Evolutionary conservation across 306 rosid genomes (phyloP).

Genomic region (Dicorynia guianensis): DNA sequence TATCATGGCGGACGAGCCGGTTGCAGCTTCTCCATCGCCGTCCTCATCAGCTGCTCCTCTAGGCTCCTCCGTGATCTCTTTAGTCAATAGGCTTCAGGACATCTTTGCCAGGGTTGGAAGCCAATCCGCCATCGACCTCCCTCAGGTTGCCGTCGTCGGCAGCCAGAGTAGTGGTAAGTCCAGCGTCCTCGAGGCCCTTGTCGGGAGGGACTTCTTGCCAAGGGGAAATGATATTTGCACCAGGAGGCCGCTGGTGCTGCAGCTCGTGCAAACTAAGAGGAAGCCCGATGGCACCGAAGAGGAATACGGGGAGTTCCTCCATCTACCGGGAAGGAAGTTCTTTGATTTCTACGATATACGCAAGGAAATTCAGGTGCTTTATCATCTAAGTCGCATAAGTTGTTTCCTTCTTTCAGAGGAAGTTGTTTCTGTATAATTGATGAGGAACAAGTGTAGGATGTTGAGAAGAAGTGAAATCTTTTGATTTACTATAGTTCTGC

Average conservation of each 20-base stretch:
- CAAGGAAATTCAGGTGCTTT: constrained; percentile 80
- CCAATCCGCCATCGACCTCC: constrained; percentile 84
- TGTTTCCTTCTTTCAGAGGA: too few relatives aligned
- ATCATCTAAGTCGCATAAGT: not conserved
- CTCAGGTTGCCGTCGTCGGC: constrained; percentile 95
- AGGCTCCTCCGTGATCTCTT: constrained; percentile 80
- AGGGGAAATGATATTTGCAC: constrained; percentile 92
- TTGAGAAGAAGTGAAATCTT: not conserved
- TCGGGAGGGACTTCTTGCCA: constrained; percentile 94
- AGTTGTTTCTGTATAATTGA: not conserved
- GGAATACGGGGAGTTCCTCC: constrained; percentile 95
- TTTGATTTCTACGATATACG: constrained; percentile 79
- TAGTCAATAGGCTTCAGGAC: constrained; percentile 94
- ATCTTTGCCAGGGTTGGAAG: constrained; percentile 87
- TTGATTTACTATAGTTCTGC: not conserved
- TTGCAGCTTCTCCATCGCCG: constrained; percentile 29
- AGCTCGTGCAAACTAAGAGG: constrained; percentile 78
- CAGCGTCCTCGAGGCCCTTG: constrained; percentile 93
- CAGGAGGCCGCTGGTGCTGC: constrained; percentile 89
- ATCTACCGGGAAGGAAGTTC: constrained; percentile 80
- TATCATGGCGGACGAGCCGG: constrained; percentile 67
- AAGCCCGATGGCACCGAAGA: constrained; percentile 59
- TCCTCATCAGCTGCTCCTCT: constrained; percentile 59
- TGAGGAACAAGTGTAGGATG: not conserved
- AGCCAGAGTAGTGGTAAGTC: constrained; percentile 99